phyloP scores from a whole-genome alignment of 768 basidiomycete species.

The Amanita polypyramis region DNA sequence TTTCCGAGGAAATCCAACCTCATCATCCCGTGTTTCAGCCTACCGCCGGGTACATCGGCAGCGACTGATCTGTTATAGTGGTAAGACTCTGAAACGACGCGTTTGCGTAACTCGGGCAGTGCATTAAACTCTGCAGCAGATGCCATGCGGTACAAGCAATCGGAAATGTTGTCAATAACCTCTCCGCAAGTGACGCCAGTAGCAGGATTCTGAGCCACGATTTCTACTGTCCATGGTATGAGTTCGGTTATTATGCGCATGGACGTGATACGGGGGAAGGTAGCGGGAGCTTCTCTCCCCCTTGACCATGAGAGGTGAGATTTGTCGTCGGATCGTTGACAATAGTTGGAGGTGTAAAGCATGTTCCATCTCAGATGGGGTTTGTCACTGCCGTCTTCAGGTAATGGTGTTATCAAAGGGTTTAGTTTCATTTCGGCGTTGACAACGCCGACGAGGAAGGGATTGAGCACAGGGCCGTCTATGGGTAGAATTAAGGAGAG shows the following conservation, averaged over 20 bases:
- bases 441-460: conserved; percentile 43
- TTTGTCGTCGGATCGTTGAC: conserved; percentile 53
- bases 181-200: conserved; percentile 63
- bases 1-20: conserved; percentile 57
- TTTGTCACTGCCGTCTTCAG: conserved; percentile 26
- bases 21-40: conserved; percentile 50
- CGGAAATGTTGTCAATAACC: conserved; percentile 44
- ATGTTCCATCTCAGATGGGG: conserved; percentile 66
- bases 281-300: conserved; percentile 56
- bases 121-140: conserved; percentile 41
- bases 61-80: conserved; percentile 55
- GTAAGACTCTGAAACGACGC: conserved; percentile 41
- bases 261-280: conserved; percentile 46
- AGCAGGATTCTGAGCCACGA: conserved; percentile 30
- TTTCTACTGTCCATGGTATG: conserved; percentile 47
- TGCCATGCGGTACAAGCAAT: conserved; percentile 39
- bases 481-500: conserved; percentile 11
- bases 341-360: conserved; percentile 51
- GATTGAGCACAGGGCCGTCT: conserved; percentile 67
- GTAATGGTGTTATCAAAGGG: conserved; percentile 44
- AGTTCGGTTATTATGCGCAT: conserved; percentile 41
- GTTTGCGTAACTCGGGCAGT: conserved; percentile 25
- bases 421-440: conserved; percentile 41
- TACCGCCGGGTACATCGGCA: conserved; percentile 58
- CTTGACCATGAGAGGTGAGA: conserved; percentile 52